phyloP scores from a whole-genome alignment of 1,284 basidiomycete genomes.

The Hymenochaete sp. region DNA sequence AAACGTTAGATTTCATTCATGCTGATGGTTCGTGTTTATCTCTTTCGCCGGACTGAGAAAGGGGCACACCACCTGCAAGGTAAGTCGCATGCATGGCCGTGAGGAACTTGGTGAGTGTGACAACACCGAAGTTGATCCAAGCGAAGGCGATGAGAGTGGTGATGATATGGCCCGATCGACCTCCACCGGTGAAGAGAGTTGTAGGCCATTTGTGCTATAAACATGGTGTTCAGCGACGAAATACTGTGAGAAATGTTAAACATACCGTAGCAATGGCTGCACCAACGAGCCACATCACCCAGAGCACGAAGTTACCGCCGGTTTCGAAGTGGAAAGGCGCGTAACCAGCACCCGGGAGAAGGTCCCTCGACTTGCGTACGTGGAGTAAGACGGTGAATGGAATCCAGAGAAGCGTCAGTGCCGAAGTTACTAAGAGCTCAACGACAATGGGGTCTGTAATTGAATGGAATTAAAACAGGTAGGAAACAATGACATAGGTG shows the following conservation, averaged over 20 bases:
- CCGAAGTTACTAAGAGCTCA: conserved; percentile 16
- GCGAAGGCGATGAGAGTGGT: conserved; percentile 15
- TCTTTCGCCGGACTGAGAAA: no score
- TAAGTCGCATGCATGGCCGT: conserved; percentile 12
- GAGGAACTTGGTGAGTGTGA: conserved; percentile 10
- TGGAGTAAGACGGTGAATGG: conserved; percentile 7
- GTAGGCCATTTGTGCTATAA: conserved; percentile 16
- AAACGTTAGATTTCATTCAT: no score
- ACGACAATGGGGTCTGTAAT: conserved; percentile 15
- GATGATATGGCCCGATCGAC: conserved; percentile 10
- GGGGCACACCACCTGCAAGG: conserved; percentile 6
- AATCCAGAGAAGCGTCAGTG: conserved; percentile 18
- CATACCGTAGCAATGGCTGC: conserved; percentile 16
- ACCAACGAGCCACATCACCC: conserved; percentile 18
- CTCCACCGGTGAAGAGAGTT: conserved; percentile 3
- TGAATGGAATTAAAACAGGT: background rate
- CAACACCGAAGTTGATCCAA: conserved; percentile 15
- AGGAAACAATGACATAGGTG: background rate
- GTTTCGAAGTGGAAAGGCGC: conserved; percentile 10
- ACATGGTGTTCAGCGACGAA: background rate
- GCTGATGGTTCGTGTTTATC: no score
- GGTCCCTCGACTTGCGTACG: conserved; percentile 6
- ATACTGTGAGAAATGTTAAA: background rate
- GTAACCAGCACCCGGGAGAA: background rate
- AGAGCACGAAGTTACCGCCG: conserved; percentile 15